phyloP scores from a whole-genome alignment of 768 basidiomycete species.

The Calocybe gangraenosa region DNA sequence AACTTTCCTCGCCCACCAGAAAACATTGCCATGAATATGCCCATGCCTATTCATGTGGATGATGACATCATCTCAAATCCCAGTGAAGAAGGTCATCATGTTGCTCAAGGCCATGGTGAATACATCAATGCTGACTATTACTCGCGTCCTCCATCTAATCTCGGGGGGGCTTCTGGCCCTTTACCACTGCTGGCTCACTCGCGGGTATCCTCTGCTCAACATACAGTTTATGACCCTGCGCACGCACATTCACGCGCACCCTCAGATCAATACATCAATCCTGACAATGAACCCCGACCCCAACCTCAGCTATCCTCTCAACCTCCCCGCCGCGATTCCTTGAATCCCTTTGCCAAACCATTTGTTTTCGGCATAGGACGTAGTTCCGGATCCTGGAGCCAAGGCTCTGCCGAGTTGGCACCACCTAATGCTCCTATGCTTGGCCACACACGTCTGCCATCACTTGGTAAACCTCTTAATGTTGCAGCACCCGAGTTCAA shows the following conservation, averaged over 20 bases:
- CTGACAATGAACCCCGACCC: slow-evolving; percentile 19
- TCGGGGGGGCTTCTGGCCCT: slow-evolving; percentile 42
- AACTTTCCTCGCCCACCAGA: slow-evolving; percentile 78
- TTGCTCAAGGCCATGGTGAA: slow-evolving; percentile 25
- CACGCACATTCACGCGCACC: slow-evolving; percentile 60
- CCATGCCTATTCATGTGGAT: slow-evolving; percentile 16
- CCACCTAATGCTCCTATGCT: slow-evolving; percentile 31
- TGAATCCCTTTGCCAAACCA: slow-evolving; percentile 81
- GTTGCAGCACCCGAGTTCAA: slow-evolving; percentile 79
- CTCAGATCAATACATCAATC: slow-evolving; percentile 29
- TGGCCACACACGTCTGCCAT: slow-evolving; percentile 40
- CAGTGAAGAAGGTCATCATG: slow-evolving; percentile 67
- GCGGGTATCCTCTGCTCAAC: slow-evolving; percentile 56
- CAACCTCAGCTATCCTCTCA: slow-evolving; percentile 19
- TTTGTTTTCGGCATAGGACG: slow-evolving; percentile 67
- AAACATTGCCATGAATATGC: slow-evolving; percentile 36
- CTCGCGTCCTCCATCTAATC: slow-evolving; percentile 40
- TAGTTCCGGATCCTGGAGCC: slow-evolving; percentile 26
- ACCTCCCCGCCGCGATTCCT: slow-evolving; percentile 30
- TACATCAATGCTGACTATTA: slow-evolving; percentile 48
- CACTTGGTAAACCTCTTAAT: slow-evolving; percentile 69
- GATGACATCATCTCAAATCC: slow-evolving; percentile 84
- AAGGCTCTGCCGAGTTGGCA: slow-evolving; percentile 27
- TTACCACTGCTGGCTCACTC: slow-evolving; percentile 64
- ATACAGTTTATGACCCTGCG: slow-evolving; percentile 57